phyloP scores from a whole-genome alignment of 352 stramenopile genomes.

The Thalassiosira livingstoniorum region DNA sequence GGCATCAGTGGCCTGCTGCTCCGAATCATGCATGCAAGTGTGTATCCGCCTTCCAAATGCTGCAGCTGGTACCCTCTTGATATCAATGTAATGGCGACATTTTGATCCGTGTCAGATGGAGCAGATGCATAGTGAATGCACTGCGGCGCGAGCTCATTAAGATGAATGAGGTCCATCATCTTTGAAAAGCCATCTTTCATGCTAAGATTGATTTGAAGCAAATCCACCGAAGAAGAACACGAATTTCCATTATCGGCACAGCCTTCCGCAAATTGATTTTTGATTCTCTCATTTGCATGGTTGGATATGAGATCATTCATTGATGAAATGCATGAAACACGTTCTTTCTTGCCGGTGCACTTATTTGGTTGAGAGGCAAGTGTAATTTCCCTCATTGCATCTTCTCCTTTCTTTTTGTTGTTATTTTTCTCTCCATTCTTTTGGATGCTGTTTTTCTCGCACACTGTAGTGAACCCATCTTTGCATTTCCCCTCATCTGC shows the following conservation, averaged over 20 bases:
- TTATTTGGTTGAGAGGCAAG: background rate
- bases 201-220: conserved; percentile 2
- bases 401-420: too few species aligned
- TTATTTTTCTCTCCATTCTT: too few species aligned
- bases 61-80: background rate
- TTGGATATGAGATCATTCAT: too few species aligned
- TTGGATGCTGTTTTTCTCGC: too few species aligned
- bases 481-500: too few species aligned
- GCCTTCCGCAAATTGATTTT: too few species aligned
- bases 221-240: background rate
- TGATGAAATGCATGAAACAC: too few species aligned
- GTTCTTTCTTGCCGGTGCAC: too few species aligned
- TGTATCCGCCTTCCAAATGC: background rate
- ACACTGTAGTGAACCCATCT: too few species aligned
- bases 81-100: background rate
- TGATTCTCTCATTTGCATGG: too few species aligned
- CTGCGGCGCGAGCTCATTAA: background rate
- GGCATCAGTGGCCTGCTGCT: background rate
- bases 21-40: background rate
- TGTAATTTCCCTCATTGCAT: conserved; percentile 4
- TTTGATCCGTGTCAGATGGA: background rate
- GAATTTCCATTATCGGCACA: too few species aligned
- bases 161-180: background rate
- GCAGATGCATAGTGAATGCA: background rate
- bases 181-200: background rate